These are phyloP conservation scores for Phialemoniopsis sp. DNA, from an alignment of 2,329 filamentous ascomycete genomes.

Conservation along the genomic window DNA sequence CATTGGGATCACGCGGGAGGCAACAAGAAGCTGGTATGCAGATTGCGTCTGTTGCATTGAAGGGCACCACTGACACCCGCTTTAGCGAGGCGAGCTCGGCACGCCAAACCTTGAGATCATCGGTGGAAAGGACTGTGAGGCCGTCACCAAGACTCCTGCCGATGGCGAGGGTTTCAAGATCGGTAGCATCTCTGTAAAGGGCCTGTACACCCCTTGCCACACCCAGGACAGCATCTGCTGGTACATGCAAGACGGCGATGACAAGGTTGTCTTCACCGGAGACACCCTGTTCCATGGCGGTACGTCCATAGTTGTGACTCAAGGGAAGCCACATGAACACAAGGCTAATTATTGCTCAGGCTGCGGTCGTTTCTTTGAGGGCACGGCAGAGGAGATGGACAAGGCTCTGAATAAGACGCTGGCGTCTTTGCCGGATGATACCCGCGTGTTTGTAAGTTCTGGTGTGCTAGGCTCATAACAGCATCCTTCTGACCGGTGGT, in stretches of 20 bases:
- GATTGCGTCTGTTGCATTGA: neutral
- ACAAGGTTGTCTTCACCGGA: conserved; percentile 84
- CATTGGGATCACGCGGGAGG: conserved; percentile 95
- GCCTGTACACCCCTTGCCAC: conserved; percentile 94
- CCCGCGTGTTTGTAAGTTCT: conserved; percentile 74
- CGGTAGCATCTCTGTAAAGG: conserved; percentile 77
- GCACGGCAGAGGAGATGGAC: conserved; percentile 85
- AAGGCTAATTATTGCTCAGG: conserved; percentile 40
- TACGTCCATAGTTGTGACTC: conserved; percentile 24
- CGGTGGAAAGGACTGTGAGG: conserved; percentile 76
- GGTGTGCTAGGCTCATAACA: neutral
- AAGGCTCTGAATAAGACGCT: conserved; percentile 85
- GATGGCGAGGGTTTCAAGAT: conserved; percentile 78
- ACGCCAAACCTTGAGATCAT: conserved; percentile 69
- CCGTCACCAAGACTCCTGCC: conserved; percentile 71
- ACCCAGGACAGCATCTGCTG: conserved; percentile 99
- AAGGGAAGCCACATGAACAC: neutral
- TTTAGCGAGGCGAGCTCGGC: conserved; percentile 35
- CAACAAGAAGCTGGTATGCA: conserved; percentile 70
- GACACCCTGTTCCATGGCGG: conserved; percentile 95
- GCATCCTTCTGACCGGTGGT: neutral
- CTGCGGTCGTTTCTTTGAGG: conserved; percentile 95
- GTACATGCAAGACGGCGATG: conserved; percentile 75
- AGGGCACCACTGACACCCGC: neutral
- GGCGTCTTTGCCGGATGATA: conserved; percentile 79